A percentile compares a stretch with the other conserved stretches of the same genome.
phyloP scores from a whole-genome alignment of 257 asterid genomes.

The Solanum rostratum region DNA sequence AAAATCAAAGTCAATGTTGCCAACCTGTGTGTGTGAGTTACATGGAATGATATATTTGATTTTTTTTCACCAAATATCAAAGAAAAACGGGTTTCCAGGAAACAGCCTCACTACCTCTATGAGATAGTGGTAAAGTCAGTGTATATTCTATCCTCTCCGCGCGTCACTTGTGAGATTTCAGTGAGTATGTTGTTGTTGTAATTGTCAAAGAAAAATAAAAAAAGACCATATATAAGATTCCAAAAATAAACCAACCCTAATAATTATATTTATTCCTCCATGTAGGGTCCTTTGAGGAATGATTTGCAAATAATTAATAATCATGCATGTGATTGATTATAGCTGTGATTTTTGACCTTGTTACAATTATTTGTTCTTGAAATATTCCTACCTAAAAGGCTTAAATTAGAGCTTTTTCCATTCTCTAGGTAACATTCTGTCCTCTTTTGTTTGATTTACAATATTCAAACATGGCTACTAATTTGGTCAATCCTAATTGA shows the following conservation, averaged over 20 bases:
- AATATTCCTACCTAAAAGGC: not conserved
- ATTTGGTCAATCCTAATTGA: not conserved
- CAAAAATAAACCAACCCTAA: not conserved
- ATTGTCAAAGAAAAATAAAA: not conserved
- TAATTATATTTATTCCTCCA: not conserved
- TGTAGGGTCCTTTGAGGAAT: not conserved
- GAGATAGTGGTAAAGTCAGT: too few species aligned
- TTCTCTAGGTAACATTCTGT: conserved; percentile 1
- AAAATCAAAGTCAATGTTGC: not conserved
- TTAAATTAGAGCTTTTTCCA: not conserved
- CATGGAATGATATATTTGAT: not conserved
- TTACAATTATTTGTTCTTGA: not conserved
- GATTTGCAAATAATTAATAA: not conserved
- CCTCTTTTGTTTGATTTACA: not conserved
- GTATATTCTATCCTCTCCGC: too few species aligned
- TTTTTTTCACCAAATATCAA: not conserved
- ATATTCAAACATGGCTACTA: not conserved
- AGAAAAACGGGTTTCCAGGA: too few species aligned
- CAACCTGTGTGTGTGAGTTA: not conserved
- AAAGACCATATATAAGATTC: not conserved
- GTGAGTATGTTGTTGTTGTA: too few species aligned
- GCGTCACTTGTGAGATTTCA: too few species aligned
- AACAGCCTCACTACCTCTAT: too few species aligned
- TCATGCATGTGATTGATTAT: not conserved
- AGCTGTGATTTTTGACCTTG: not conserved